Conservation (phyloP, 495 filamentous ascomycete species). For the Aspergillus conjunctus region DNA sequence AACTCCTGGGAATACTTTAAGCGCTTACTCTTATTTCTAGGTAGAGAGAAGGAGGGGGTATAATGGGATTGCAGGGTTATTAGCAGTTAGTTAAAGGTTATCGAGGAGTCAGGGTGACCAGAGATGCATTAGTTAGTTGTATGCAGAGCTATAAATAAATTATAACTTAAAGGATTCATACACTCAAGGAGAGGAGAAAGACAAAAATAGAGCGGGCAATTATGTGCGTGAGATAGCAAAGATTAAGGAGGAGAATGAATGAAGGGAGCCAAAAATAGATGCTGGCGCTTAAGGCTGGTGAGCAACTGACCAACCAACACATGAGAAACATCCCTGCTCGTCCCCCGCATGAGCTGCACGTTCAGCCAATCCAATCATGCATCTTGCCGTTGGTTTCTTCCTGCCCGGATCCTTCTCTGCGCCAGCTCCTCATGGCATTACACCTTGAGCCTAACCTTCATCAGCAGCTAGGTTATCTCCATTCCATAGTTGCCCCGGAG, state of each 20-base stretch:
- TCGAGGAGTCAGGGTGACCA: background rate
- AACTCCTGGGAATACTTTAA: background rate
- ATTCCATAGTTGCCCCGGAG: too few species aligned
- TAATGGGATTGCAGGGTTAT: background rate
- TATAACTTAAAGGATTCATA: too few species aligned
- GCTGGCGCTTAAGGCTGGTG: background rate
- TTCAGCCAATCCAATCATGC: background rate
- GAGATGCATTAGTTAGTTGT: background rate
- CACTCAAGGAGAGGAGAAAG: background rate
- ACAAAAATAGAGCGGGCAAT: background rate
- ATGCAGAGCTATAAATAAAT: background rate
- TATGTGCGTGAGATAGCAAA: background rate
- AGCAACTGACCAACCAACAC: background rate
- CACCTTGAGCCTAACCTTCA: too few species aligned
- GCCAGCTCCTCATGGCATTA: too few species aligned
- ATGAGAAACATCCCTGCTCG: background rate
- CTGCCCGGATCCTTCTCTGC: background rate
- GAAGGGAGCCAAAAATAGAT: background rate
- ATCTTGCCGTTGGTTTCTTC: background rate
- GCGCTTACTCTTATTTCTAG: too few species aligned
- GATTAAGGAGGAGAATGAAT: background rate
- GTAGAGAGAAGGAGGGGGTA: background rate
- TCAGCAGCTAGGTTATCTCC: too few species aligned
- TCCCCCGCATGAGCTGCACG: background rate
- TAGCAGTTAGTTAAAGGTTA: background rate